phyloP scores from a whole-genome alignment of 768 basidiomycete genomes.

The Amanita thiersii region DNA sequence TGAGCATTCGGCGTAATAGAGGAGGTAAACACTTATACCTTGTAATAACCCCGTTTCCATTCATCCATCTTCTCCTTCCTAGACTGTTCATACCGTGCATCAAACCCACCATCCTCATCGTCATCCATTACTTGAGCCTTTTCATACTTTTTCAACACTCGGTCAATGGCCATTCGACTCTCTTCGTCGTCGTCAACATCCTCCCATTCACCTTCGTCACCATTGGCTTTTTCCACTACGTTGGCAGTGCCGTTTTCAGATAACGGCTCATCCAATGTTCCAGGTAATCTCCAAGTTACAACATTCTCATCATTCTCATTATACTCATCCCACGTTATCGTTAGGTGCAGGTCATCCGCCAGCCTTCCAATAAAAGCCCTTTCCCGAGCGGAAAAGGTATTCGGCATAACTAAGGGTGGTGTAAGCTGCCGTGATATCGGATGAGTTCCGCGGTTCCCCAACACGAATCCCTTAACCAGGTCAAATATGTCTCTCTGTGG shows the following conservation, averaged over 20 bases:
- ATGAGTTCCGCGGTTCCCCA: constrained; percentile 29
- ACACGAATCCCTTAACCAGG: constrained; percentile 68
- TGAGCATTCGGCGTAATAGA: not conserved
- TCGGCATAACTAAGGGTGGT: constrained; percentile 58
- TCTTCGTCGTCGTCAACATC: constrained; percentile 65
- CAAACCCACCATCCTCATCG: constrained; percentile 67
- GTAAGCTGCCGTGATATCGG: constrained; percentile 23
- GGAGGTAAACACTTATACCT: constrained; percentile 35
- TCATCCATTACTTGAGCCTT: constrained; percentile 73
- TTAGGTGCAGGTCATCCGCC: constrained; percentile 70
- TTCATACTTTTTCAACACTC: constrained; percentile 83
- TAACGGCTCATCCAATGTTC: constrained; percentile 22
- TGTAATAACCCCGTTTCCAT: constrained; percentile 90
- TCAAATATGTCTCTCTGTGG: constrained; percentile 75
- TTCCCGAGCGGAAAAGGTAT: constrained; percentile 75
- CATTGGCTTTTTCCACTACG: constrained; percentile 32
- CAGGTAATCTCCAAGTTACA: constrained; percentile 59
- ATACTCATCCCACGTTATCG: constrained; percentile 88
- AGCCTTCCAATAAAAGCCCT: constrained; percentile 72
- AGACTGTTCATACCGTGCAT: constrained; percentile 66
- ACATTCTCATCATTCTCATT: constrained; percentile 77
- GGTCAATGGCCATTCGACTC: constrained; percentile 60
- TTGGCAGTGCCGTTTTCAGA: constrained; percentile 41
- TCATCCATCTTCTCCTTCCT: constrained; percentile 80
- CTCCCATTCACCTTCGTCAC: constrained; percentile 34